These are phyloP conservation scores for Chamaecrista fasciculata DNA, from an alignment of 306 rosid species.

Conservation along the genomic window DNA sequence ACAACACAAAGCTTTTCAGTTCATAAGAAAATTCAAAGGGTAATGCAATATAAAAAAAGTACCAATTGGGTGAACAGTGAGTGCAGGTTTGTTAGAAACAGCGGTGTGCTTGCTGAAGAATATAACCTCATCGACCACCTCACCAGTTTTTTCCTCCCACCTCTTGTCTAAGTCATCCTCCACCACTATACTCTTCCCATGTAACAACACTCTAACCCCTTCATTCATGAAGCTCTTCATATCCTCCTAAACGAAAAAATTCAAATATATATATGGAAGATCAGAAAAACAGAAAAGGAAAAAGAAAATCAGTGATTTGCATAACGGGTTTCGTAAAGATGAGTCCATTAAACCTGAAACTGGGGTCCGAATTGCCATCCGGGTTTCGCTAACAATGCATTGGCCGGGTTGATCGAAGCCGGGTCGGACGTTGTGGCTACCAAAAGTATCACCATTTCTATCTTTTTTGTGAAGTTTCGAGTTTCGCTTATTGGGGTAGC, in stretches of 20 bases:
- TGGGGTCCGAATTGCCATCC: slow-evolving; percentile 69
- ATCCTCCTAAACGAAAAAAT: slow-evolving; percentile 36
- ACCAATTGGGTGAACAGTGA: slow-evolving; percentile 93
- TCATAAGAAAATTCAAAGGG: neutral
- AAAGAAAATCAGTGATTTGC: neutral
- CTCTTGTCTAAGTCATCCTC: slow-evolving; percentile 75
- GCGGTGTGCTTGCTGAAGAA: slow-evolving; percentile 89
- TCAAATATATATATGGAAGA: neutral
- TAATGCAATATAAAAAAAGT: slow-evolving; percentile 12
- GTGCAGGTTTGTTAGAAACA: slow-evolving; percentile 85
- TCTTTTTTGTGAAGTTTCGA: neutral
- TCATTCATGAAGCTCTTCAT: slow-evolving; percentile 57
- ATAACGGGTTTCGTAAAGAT: neutral
- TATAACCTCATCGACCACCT: slow-evolving; percentile 67
- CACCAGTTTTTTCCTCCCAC: slow-evolving; percentile 76
- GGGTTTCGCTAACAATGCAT: slow-evolving; percentile 66
- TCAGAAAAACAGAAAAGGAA: neutral
- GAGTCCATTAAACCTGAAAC: slow-evolving; percentile 49
- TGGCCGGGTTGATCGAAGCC: slow-evolving; percentile 88
- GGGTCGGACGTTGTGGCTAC: slow-evolving; percentile 86
- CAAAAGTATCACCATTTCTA: slow-evolving; percentile 63
- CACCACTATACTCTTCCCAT: slow-evolving; percentile 53
- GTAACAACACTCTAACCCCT: slow-evolving; percentile 58
- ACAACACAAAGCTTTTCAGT: neutral
- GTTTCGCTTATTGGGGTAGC: neutral